These are phyloP conservation scores for Sphenostylis stenocarpa DNA, from an alignment of 306 rosid species.

Conservation along the genomic window DNA sequence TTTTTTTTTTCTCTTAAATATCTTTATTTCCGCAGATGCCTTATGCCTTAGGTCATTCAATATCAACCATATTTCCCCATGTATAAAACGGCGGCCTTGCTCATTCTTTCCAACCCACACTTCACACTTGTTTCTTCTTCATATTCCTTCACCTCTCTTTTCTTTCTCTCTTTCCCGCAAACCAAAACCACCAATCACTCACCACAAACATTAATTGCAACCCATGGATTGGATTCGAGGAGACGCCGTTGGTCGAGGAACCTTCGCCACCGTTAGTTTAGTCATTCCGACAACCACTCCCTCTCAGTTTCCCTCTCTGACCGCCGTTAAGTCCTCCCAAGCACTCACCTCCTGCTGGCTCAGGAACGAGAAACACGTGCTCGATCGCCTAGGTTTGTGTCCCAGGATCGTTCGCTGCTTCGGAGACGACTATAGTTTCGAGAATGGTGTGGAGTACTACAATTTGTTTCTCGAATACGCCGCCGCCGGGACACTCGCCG, in stretches of 20 bases:
- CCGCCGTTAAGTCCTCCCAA: slow-evolving; percentile 69
- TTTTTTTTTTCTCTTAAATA: background rate
- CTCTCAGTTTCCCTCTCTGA: slow-evolving; percentile 26
- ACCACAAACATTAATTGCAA: background rate
- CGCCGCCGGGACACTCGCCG: slow-evolving; percentile 61
- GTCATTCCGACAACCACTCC: slow-evolving; percentile 32
- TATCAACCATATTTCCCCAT: slow-evolving; percentile 30
- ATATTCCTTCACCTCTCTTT: background rate
- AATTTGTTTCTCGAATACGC: slow-evolving; percentile 81
- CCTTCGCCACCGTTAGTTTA: slow-evolving; percentile 67
- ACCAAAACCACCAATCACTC: background rate
- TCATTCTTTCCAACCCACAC: background rate
- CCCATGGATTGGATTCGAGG: slow-evolving; percentile 90
- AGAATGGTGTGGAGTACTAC: slow-evolving; percentile 52
- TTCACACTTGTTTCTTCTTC: background rate
- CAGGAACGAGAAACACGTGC: slow-evolving; percentile 63
- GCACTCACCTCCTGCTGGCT: slow-evolving; percentile 43
- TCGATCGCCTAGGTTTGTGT: slow-evolving; percentile 52
- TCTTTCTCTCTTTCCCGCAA: slow-evolving; percentile 22
- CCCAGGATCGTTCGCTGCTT: slow-evolving; percentile 58
- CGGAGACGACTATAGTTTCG: slow-evolving; percentile 51
- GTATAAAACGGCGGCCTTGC: slow-evolving; percentile 3
- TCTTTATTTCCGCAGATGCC: background rate
- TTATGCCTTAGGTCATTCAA: slow-evolving; percentile 4
- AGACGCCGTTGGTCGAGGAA: slow-evolving; percentile 65